Percentiles rank a stretch among this genome's conserved stretches.
Evolutionary conservation across 352 stramenopile genomes (phyloP).

Genomic region (Phytophthora quininea): DNA sequence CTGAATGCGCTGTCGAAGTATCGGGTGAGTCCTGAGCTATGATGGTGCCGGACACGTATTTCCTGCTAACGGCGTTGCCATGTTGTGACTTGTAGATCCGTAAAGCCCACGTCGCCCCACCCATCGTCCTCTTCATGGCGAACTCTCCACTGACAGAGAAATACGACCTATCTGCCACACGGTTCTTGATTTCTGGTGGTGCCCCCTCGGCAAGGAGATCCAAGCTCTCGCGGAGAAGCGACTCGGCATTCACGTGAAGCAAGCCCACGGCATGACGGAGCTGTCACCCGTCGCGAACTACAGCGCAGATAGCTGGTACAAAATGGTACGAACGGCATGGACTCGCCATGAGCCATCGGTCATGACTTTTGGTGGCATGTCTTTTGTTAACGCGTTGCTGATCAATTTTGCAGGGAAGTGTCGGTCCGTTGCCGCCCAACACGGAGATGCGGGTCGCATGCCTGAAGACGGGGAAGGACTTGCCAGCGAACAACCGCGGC

Average conservation of each 20-base stretch:
- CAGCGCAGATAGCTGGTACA: constrained; percentile 18
- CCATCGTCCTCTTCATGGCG: constrained; percentile 21
- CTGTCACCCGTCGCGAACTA: constrained; percentile 33
- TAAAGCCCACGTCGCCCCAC: constrained; percentile 74
- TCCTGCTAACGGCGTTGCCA: not conserved
- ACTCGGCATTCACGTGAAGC: constrained; percentile 47
- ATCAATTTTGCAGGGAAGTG: constrained; percentile 19
- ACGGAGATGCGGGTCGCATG: constrained; percentile 53
- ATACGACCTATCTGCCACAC: constrained; percentile 80
- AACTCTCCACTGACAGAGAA: constrained; percentile 73
- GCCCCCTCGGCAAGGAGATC: constrained; percentile 82
- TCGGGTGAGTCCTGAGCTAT: constrained; percentile 23
- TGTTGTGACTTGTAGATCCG: constrained; percentile 26
- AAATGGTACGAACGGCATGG: constrained; percentile 6
- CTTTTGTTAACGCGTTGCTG: not conserved
- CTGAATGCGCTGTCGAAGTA: constrained; percentile 65
- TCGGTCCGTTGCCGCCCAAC: constrained; percentile 52
- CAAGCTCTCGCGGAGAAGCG: constrained; percentile 64
- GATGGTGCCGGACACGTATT: no score
- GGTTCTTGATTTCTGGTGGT: constrained; percentile 74
- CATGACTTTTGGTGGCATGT: not conserved
- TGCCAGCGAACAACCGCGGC: constrained; percentile 40
- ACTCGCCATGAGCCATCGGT: no score
- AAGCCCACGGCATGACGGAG: constrained; percentile 65
- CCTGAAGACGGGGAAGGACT: constrained; percentile 38